Evolutionary conservation across 306 rosid species (phyloP), one percentile per base, ranked within the genome.

Genomic region (Corylus americana): DNA sequence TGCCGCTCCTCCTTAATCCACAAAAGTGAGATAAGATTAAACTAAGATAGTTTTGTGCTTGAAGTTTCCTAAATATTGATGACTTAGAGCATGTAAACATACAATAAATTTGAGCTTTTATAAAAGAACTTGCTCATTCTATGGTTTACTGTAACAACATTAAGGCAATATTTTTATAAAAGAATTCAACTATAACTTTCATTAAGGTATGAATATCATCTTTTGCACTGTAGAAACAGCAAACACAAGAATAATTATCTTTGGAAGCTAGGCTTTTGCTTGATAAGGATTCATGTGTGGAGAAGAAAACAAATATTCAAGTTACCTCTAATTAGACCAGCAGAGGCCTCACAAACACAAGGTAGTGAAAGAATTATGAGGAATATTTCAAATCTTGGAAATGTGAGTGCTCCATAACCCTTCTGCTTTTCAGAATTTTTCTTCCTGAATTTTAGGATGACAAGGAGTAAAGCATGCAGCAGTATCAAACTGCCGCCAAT

Each of bases 341-440:
- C 62, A 58, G 97, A 91, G 82, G 94, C 97, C 91, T 82, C 83
- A 59, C 86, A 89, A 76, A 92, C 76, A 74, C 91, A 74, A 83
- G 98, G 94, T 8, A 92, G 87, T 73, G 97, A 90, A 69, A 94
- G 86, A 86, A 90, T 78, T 85, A 90, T 54, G 55, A 92, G 91
- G 75, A 92, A 91, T 80, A 92, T 88, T 87, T 94, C 97, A 79
- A 91, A 87, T 91, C 97, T 90, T 71, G 97, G 94, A 69, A 94
- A 90, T 70, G 86, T 77, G 79, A 94, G 92, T 47, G 95, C 97
- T 78, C 97, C 97, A 84, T 90, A 88, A 27, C 73, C 82, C 64
- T 74, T 80, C 77, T 22, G 84, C 64, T 80, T 89, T 75, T 90
- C 90, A 50, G 86, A 85, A 59, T 55, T 88, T 83, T 82, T 94